Evolutionary conservation across 345 rosid species (phyloP).

Genomic region (Rhodamnia rubescens): DNA sequence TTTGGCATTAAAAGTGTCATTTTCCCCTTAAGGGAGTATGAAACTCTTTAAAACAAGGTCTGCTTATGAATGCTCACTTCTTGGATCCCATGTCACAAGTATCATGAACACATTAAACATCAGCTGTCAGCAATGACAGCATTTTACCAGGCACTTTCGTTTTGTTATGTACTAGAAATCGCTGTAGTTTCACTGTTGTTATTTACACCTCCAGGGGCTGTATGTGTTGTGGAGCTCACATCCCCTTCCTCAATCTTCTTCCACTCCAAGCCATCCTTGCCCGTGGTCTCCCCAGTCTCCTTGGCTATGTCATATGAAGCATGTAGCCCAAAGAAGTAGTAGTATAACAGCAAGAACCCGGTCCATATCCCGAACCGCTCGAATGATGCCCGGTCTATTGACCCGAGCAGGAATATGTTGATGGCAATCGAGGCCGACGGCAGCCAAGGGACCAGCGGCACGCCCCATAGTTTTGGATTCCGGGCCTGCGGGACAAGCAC

Average conservation of each 20-base stretch:
- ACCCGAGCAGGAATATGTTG: slow-evolving; percentile 35
- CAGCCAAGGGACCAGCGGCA: slow-evolving; percentile 36
- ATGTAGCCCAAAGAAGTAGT: slow-evolving; percentile 19
- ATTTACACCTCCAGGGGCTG: neutral
- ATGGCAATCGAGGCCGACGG: slow-evolving; percentile 26
- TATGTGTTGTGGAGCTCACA: neutral
- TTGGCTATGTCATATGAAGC: slow-evolving; percentile 15
- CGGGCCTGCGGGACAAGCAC: slow-evolving; percentile 24
- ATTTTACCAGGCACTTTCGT: neutral
- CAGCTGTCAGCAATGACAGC: neutral
- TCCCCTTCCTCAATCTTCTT: slow-evolving; percentile 6
- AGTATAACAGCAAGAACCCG: slow-evolving; percentile 16
- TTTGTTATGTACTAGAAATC: neutral
- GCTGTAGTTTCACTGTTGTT: neutral
- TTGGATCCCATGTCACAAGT: neutral
- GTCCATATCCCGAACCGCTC: slow-evolving; percentile 31
- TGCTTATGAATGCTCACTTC: neutral
- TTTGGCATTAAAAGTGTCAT: no score
- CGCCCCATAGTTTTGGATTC: slow-evolving; percentile 28
- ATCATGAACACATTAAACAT: neutral
- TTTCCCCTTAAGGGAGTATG: neutral
- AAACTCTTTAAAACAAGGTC: neutral
- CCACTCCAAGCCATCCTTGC: neutral
- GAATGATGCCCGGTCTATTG: slow-evolving; percentile 19
- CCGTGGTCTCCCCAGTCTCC: slow-evolving; percentile 1